A percentile compares a stretch with the other conserved stretches of the same genome.
These are phyloP conservation scores for Hawksworthiomyces lignivorus DNA, from an alignment of 2,329 filamentous ascomycete genomes.

Conservation along the genomic window DNA sequence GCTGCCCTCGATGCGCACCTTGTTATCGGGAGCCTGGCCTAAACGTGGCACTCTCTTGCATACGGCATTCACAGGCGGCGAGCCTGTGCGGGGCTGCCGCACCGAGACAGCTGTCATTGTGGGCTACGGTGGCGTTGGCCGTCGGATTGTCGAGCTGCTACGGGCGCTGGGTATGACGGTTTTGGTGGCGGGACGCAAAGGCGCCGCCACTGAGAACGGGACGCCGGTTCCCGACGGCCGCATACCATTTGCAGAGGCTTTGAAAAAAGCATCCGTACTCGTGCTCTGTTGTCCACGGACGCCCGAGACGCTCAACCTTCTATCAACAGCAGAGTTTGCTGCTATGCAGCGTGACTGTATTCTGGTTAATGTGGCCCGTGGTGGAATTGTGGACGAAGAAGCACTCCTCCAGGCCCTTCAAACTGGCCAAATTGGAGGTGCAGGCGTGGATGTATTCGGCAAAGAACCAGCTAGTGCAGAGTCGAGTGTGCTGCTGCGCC, in stretches of 20 bases:
- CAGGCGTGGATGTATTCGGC: constrained; percentile 26
- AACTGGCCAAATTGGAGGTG: constrained; percentile 21
- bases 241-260: constrained; percentile 18
- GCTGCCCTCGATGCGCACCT: constrained; percentile 21
- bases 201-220: constrained; percentile 1
- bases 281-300: constrained; percentile 26
- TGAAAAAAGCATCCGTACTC: constrained; percentile 20
- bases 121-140: constrained; percentile 27
- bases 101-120: constrained; percentile 22
- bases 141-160: constrained; percentile 22
- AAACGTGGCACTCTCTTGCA: constrained; percentile 16
- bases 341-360: constrained; percentile 18
- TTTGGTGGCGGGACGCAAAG: constrained; percentile 15
- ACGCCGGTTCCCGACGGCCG: constrained; percentile 16
- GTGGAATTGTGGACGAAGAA: constrained; percentile 26
- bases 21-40: constrained; percentile 17
- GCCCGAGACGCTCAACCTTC: constrained; percentile 17
- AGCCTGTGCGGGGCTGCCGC: constrained; percentile 10
- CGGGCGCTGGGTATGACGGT: constrained; percentile 24
- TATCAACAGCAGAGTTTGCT: constrained; percentile 15
- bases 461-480: constrained; percentile 23
- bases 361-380: constrained; percentile 26
- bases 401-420: constrained; percentile 25
- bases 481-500: constrained; percentile 10
- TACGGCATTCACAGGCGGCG: not conserved